Base-by-base conservation (phyloP, 495 filamentous ascomycete species). In the Staphylotrichum longicolle region DNA sequence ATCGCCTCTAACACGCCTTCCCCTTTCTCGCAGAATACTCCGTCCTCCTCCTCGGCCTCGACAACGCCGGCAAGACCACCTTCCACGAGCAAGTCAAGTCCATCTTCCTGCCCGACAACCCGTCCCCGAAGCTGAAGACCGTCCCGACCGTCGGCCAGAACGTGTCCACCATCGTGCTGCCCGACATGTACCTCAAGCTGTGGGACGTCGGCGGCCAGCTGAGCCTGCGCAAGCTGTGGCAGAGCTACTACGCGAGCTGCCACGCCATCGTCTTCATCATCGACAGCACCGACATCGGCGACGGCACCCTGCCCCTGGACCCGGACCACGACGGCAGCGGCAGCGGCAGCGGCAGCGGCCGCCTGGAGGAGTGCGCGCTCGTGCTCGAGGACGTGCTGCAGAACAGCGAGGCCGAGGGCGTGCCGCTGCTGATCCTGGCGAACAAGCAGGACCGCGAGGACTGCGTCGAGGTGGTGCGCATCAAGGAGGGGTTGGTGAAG, bases 391-490 rank as follows among this genome's bases (percentile, higher is more conserved):
- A 86, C 67, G 93, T 98, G 44, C 79, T 98, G 66, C 86, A 91
- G 74, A 83, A 89, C 74, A 81, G 86, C 37, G 91, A 94, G 67
- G 90, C 93, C 12, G 89, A 89, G 54, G 92, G 93, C 4, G 91
- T 98, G 57, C 94, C 94, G 33, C 80, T 98, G 64, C 77, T 98
- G 44, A 91, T 98, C 49, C 75, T 98, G 63, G 94, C 94, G 45
- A 98, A 98, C 71, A 98, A 98, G 73, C 94, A 98, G 74, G 94
- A 98, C 73, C 80, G 93, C 3, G 94, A 98, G 70, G 95, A 98
- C 72, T 96, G 93, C 66, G 89, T 98, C 49, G 95, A 98, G 79
- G 95, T 97, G 3, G 92, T 97, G 39, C 80, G 91, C 59, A 94
- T 98, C 70, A 98, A 98, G 78, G 94, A 98, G 73, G 93, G 94